Conservation (phyloP, 352 stramenopile species). For the Globisporangium nunn region DNA sequence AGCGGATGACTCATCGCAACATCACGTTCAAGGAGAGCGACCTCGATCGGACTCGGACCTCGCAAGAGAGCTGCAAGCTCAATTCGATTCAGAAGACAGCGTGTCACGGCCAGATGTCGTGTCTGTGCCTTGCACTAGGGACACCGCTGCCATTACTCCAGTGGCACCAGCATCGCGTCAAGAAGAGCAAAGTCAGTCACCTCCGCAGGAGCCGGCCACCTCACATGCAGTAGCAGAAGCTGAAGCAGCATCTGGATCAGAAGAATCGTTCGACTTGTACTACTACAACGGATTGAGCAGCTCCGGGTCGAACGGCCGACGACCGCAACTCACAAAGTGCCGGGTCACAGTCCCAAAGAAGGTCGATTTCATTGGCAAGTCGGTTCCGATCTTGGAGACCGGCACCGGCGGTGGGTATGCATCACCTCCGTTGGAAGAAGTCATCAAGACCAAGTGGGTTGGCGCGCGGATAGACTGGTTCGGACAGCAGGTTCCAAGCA, state of each 20-base stretch:
- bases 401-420: conserved; percentile 34
- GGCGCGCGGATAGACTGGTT: conserved; percentile 44
- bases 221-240: not conserved
- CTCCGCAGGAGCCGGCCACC: not conserved
- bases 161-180: too few relatives aligned
- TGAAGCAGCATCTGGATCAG: not conserved
- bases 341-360: conserved; percentile 25
- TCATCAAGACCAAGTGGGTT: conserved; percentile 74
- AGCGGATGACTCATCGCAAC: not conserved
- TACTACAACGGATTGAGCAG: conserved; percentile 41
- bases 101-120: not conserved
- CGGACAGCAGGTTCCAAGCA: conserved; percentile 26
- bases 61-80: conserved; percentile 59
- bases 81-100: conserved; percentile 56
- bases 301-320: not conserved
- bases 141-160: not conserved
- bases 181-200: not conserved
- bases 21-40: conserved; percentile 1
- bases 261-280: conserved; percentile 24
- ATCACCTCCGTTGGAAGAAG: conserved; percentile 57
- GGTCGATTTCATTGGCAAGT: conserved; percentile 57
- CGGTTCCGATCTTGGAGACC: conserved; percentile 45
- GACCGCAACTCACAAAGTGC: conserved; percentile 37
- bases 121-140: not conserved
- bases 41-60: conserved; percentile 65